Percentiles rank a stretch among this genome's conserved stretches.
phyloP scores from a whole-genome alignment of 805 yeast species.

The Teunomyces aglyptinius region DNA sequence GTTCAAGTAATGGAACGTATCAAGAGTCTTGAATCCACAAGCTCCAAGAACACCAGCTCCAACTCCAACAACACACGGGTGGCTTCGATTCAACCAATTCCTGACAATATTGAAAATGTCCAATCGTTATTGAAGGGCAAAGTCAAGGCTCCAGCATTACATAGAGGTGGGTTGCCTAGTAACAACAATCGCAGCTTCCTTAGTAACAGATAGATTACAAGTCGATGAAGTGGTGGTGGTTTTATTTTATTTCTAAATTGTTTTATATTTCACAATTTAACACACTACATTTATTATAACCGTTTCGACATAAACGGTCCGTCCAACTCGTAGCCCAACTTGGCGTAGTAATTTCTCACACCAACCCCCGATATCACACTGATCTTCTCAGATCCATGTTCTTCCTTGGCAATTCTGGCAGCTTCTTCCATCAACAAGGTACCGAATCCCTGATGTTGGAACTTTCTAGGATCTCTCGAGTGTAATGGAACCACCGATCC shows the following conservation, averaged over 20 bases:
- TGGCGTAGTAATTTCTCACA: conserved; percentile 91
- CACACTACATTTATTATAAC: conserved; percentile 8
- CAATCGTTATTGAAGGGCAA: conserved; percentile 38
- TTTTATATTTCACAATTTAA: conserved; percentile 1
- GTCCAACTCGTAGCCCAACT: conserved; percentile 86
- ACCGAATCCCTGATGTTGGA: conserved; percentile 99
- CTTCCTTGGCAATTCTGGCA: conserved; percentile 90
- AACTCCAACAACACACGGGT: conserved; percentile 6
- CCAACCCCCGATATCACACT: conserved; percentile 97
- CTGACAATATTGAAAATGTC: conserved; percentile 31
- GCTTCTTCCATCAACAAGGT: conserved; percentile 98
- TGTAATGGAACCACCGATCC: conserved; percentile 97
- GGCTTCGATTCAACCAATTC: conserved; percentile 6
- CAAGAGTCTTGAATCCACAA: conserved; percentile 11
- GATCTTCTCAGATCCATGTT: conserved; percentile 88
- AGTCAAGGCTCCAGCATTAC: conserved; percentile 44
- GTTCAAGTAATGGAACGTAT: conserved; percentile 26
- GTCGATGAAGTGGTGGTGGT: neutral
- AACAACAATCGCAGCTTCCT: conserved; percentile 12
- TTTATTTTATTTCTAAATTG: neutral
- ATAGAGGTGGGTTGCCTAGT: conserved; percentile 37
- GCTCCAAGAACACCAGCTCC: conserved; percentile 20
- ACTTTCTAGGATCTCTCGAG: conserved; percentile 93
- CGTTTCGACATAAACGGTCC: conserved; percentile 95
- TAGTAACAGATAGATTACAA: neutral